A percentile compares a stretch with the other conserved stretches of the same genome.
Conservation (phyloP, 257 asterid species). For the Solanum bukasovii region DNA sequence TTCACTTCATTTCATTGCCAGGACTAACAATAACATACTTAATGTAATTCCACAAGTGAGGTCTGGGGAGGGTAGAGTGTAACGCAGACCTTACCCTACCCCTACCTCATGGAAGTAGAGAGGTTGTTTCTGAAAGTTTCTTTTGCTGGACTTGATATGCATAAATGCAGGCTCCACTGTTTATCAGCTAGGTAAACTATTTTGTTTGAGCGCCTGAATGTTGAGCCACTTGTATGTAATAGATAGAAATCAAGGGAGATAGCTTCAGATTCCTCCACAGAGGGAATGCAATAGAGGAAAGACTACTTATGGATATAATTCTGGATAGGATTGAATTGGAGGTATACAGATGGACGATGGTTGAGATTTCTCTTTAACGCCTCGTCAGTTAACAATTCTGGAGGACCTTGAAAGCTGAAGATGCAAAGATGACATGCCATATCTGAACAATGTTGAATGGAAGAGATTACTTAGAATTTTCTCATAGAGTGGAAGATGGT, state of each 20-base stretch:
- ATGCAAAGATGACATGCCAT: neutral
- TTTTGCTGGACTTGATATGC: neutral
- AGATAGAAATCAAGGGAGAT: neutral
- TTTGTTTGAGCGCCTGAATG: neutral
- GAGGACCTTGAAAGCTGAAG: neutral
- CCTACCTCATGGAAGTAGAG: neutral
- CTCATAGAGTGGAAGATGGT: neutral
- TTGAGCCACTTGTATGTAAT: neutral
- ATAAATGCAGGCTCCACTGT: neutral
- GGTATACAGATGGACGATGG: neutral
- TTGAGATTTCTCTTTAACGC: neutral
- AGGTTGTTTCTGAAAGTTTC: neutral
- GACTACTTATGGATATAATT: neutral
- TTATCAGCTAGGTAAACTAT: neutral
- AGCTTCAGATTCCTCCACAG: neutral
- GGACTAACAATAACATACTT: neutral
- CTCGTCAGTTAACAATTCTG: neutral
- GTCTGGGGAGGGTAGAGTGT: neutral
- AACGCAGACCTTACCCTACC: neutral
- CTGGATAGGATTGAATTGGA: neutral
- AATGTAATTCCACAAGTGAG: neutral
- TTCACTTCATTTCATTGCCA: neutral
- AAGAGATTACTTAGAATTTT: neutral
- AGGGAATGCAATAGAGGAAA: neutral
- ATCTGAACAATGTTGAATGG: neutral